Conservation (phyloP, 1,284 basidiomycete genomes). For the Leucoagaricus sp. region DNA sequence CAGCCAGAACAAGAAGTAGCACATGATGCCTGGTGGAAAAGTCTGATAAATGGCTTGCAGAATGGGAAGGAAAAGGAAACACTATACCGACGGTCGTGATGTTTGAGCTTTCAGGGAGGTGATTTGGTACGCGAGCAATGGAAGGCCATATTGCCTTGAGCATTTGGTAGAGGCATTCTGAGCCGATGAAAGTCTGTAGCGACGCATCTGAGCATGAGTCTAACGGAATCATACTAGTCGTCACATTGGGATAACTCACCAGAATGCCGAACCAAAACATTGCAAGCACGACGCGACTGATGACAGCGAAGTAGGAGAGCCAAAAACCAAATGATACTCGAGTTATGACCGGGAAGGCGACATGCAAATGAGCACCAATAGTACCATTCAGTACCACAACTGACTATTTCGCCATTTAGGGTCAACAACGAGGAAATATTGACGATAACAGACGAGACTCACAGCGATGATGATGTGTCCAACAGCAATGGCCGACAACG, state of each 20-base stretch:
- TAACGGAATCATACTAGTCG: not conserved
- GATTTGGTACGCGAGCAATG: slow-evolving; percentile 62
- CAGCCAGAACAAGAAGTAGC: slow-evolving; percentile 81
- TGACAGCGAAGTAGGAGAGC: slow-evolving; percentile 75
- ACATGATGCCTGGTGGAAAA: slow-evolving; percentile 59
- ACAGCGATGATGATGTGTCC: slow-evolving; percentile 60
- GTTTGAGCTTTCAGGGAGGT: slow-evolving; percentile 54
- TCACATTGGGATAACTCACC: slow-evolving; percentile 23
- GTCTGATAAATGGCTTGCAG: too few species aligned
- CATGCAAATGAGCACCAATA: slow-evolving; percentile 64
- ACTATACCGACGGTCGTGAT: slow-evolving; percentile 65
- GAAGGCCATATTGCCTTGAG: slow-evolving; percentile 81
- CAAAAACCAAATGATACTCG: slow-evolving; percentile 81
- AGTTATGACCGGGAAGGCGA: slow-evolving; percentile 69
- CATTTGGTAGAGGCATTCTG: slow-evolving; percentile 71
- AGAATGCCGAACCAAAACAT: slow-evolving; percentile 79
- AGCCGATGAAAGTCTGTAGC: slow-evolving; percentile 67
- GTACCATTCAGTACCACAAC: slow-evolving; percentile 70
- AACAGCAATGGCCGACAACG: slow-evolving; percentile 61
- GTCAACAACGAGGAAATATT: not conserved
- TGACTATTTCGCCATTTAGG: slow-evolving; percentile 22
- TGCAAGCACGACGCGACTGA: slow-evolving; percentile 72
- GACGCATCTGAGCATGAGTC: too few species aligned
- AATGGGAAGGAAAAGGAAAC: not conserved
- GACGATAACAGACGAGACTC: slow-evolving; percentile 8